phyloP scores from a whole-genome alignment of 306 rosid species.

The Oemleria cerasiformis region DNA sequence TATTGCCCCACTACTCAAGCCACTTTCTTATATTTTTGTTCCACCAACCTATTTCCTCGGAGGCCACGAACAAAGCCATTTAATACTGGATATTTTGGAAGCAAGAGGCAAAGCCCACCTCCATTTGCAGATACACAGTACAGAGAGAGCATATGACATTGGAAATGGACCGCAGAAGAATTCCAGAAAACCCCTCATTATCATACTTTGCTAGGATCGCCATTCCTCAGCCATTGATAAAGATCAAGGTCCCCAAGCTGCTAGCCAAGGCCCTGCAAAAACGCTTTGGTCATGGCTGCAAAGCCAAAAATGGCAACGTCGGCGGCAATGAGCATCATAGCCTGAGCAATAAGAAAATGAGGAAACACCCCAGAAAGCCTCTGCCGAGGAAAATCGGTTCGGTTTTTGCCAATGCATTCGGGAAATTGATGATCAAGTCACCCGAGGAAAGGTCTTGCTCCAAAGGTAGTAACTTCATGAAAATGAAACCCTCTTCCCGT shows the following conservation, averaged over 20 bases:
- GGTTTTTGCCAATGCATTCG: slow-evolving; percentile 18
- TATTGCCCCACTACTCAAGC: not conserved
- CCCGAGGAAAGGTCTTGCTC: not conserved
- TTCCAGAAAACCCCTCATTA: slow-evolving; percentile 1
- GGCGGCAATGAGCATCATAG: not conserved
- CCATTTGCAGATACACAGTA: not conserved
- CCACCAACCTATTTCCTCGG: slow-evolving; percentile 2
- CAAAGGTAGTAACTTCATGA: not conserved
- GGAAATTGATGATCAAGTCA: slow-evolving; percentile 16
- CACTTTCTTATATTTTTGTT: not conserved
- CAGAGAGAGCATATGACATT: too few species aligned
- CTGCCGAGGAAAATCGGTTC: slow-evolving; percentile 15
- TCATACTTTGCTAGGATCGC: slow-evolving; percentile 21
- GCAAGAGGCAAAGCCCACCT: not conserved
- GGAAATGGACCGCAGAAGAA: not conserved
- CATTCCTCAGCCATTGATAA: slow-evolving; percentile 25
- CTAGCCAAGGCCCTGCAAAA: slow-evolving; percentile 32
- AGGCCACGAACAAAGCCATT: not conserved
- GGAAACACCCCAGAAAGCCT: slow-evolving; percentile 1
- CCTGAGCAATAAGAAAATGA: not conserved
- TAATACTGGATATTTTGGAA: not conserved
- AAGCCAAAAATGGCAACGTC: not conserved
- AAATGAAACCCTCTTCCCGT: not conserved
- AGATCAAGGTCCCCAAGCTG: slow-evolving; percentile 36
- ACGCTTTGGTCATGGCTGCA: slow-evolving; percentile 6